Conservation (phyloP, 2,329 filamentous ascomycete species). For the Fonsecaea erecta region DNA sequence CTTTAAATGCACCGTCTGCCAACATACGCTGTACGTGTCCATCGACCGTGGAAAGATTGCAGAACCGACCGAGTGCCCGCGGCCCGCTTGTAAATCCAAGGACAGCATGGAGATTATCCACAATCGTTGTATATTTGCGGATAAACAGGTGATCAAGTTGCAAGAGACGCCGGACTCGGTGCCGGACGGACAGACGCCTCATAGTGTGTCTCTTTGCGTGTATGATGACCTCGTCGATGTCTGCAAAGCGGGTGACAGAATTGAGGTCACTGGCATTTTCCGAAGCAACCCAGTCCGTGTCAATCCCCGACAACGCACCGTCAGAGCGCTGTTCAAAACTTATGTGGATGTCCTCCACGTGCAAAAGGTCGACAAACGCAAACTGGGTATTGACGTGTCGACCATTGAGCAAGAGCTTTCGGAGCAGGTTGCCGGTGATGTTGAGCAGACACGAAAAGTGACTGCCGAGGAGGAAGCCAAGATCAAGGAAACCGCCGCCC, state of each 20-base stretch:
- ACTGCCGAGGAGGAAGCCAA: constrained; percentile 84
- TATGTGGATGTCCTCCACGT: constrained; percentile 95
- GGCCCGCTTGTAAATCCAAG: constrained; percentile 76
- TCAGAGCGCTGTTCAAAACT: constrained; percentile 97
- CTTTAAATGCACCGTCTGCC: constrained; percentile 93
- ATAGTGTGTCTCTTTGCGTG: constrained; percentile 93
- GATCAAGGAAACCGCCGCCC: constrained; percentile 78
- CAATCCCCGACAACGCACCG: constrained; percentile 86
- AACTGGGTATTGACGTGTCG: constrained; percentile 86
- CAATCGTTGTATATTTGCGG: constrained; percentile 90
- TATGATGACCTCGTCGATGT: constrained; percentile 98
- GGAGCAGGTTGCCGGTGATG: constrained; percentile 69
- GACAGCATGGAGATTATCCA: constrained; percentile 99
- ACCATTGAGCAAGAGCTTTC: constrained; percentile 85
- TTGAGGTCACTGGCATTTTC: constrained; percentile 96
- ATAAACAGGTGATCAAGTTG: constrained; percentile 98
- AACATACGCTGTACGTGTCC: constrained; percentile 85
- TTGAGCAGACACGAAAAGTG: constrained; percentile 83
- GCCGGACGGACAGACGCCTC: constrained; percentile 93
- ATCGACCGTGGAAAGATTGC: constrained; percentile 96
- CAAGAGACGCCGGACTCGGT: constrained; percentile 96
- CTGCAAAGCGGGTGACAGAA: constrained; percentile 95
- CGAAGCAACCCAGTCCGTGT: constrained; percentile 90
- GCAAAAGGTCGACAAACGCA: constrained; percentile 94
- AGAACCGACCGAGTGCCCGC: constrained; percentile 88